These are phyloP conservation scores for Fragaria ananassa DNA, from an alignment of 306 rosid genomes.

Conservation along the genomic window DNA sequence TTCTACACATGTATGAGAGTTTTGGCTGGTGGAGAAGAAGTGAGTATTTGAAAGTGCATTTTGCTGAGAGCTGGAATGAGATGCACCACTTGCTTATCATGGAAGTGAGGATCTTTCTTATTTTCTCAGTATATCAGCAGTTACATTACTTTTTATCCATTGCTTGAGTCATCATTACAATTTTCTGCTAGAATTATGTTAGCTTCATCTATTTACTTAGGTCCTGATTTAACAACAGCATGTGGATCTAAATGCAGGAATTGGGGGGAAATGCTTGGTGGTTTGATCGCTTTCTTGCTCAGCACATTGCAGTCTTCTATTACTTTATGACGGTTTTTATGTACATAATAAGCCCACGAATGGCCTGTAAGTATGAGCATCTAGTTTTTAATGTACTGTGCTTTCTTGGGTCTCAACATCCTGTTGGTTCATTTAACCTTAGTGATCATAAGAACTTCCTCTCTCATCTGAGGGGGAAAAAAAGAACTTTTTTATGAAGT, in stretches of 20 bases:
- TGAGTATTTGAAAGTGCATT: slow-evolving; percentile 94
- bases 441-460: not conserved
- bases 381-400: slow-evolving; percentile 13
- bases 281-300: slow-evolving; percentile 99
- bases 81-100: slow-evolving; percentile 98
- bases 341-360: slow-evolving; percentile 88
- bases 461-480: too few relatives aligned
- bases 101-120: slow-evolving; percentile 60
- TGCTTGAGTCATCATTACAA: not conserved
- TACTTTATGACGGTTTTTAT: slow-evolving; percentile 75
- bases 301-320: slow-evolving; percentile 77
- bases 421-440: slow-evolving; percentile 17
- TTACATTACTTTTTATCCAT: not conserved
- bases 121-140: not conserved
- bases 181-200: not conserved
- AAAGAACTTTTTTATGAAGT: not conserved
- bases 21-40: slow-evolving; percentile 99
- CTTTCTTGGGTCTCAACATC: not conserved
- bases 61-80: slow-evolving; percentile 99
- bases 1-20: slow-evolving; percentile 93
- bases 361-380: slow-evolving; percentile 80
- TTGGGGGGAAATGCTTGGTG: slow-evolving; percentile 93
- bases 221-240: slow-evolving; percentile 11
- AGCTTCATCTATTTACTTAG: not conserved
- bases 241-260: slow-evolving; percentile 61